Evolutionary conservation across 2,329 filamentous ascomycete species (phyloP).

Genomic region (Kalaharituber pfeilii): DNA sequence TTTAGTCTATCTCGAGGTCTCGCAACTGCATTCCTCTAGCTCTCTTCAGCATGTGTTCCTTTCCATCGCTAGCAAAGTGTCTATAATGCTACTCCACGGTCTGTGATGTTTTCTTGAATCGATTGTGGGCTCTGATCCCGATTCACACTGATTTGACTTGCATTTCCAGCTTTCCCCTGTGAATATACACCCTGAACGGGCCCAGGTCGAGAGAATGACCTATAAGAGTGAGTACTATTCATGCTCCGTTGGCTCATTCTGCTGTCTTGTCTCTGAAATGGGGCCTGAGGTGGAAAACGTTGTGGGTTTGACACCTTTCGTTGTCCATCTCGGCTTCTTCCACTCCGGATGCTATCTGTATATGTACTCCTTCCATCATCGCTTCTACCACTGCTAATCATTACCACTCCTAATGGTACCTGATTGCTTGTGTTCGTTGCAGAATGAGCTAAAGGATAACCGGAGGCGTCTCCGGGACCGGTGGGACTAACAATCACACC

Average conservation of each 20-base stretch:
- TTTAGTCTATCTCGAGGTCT: background rate
- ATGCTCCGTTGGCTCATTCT: background rate
- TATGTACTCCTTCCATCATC: background rate
- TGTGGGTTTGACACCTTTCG: background rate
- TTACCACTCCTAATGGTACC: background rate
- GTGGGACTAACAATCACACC: background rate
- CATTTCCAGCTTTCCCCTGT: background rate
- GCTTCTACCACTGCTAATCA: background rate
- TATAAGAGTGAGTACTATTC: background rate
- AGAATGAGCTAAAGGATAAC: background rate
- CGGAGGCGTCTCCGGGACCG: background rate
- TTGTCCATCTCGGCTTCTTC: background rate
- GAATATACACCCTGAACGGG: background rate
- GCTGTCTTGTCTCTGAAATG: background rate
- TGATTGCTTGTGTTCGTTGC: background rate
- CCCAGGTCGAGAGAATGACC: background rate
- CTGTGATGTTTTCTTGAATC: background rate
- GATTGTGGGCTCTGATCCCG: background rate
- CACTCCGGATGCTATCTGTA: background rate
- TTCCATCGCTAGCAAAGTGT: background rate
- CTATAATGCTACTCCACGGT: background rate
- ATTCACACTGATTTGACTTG: background rate
- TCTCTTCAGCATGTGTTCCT: background rate
- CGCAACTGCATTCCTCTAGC: background rate
- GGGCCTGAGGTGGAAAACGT: background rate